Base-by-base conservation (phyloP, 2,329 filamentous ascomycete genomes). In the Pseudogymnoascus sp. region DNA sequence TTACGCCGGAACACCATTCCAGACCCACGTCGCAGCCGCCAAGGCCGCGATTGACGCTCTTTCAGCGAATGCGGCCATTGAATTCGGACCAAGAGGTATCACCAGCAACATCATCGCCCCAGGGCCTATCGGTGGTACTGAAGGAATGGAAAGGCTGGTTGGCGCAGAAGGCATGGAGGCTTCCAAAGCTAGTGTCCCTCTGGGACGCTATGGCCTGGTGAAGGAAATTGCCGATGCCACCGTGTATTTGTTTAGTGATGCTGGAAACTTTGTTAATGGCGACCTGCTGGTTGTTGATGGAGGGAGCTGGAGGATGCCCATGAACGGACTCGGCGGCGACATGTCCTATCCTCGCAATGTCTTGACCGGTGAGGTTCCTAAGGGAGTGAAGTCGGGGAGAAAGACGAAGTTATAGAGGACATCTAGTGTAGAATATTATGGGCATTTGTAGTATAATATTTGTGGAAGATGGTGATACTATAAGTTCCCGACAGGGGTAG, bases 141-240 rank as follows among this genome's bases (percentile, higher is more conserved):
- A 97, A 76, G 90, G 90, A 49, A 83, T 92, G 80, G 82, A 84
- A 56, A 81, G 90, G 9, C 77, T 89, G 8, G 68, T 49, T 36
- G 69, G 69, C 1, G 65, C 66, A 6, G 69, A 66, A 23, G 60
- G 65, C 5, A 68, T 67, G 3, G 78, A 76, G 66, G 71, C 74
- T 7, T 14, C 36, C n/a, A 42, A 28, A 11, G 5, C 31, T 8
- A 66, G 69, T 1, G 82, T 96, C 38, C 95, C 95, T 0, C 77
- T 87, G 1, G 91, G 91, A 1, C 82, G 93, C 63, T 86, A 86
- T 75, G 95, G 93, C 5, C 84, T 84, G 0, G 85, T 96, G 25
- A 89, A 88, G 67, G 93, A 99, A 72, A 92, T 99, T 70, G 89
- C 92, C 0, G 93, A 99, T 75, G 90, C 93, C 1, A 97, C 93